A percentile compares a stretch with the other conserved stretches of the same genome.
phyloP scores from a whole-genome alignment of 345 rosid species.

The Melaleuca quinquenervia region DNA sequence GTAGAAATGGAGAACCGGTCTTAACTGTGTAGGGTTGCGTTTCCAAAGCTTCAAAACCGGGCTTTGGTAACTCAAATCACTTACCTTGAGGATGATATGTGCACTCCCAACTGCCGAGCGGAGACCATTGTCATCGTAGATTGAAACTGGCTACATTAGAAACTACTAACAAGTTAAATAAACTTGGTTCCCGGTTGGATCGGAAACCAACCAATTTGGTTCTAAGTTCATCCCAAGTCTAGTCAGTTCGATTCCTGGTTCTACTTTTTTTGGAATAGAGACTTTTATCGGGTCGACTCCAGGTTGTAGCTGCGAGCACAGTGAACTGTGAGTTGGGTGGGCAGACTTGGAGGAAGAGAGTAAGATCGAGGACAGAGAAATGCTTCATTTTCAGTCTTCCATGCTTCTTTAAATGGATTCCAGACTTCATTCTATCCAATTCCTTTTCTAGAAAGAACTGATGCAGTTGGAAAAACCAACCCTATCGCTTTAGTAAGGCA shows the following conservation, averaged over 20 bases:
- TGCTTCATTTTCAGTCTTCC: background rate
- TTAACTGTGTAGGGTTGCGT: too few relatives aligned
- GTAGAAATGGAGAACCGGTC: too few relatives aligned
- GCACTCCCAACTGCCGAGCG: too few relatives aligned
- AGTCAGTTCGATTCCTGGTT: background rate
- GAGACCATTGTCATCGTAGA: background rate
- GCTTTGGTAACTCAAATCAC: too few relatives aligned
- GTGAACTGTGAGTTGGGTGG: too few relatives aligned
- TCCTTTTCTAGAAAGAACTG: background rate
- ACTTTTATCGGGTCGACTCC: background rate
- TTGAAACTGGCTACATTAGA: background rate
- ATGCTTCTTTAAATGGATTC: background rate
- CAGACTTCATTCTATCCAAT: background rate
- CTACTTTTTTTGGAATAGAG: background rate
- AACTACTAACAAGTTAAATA: background rate
- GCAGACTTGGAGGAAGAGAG: too few relatives aligned
- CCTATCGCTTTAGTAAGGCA: too few relatives aligned
- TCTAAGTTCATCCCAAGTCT: too few relatives aligned
- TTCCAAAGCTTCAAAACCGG: too few relatives aligned
- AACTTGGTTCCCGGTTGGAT: background rate
- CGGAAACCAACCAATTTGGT: background rate
- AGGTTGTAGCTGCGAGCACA: background rate
- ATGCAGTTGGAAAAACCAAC: background rate
- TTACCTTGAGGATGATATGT: too few relatives aligned
- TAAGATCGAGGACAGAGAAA: too few relatives aligned